Evolutionary conservation across 169 alveolate genomes (phyloP), one percentile per base, ranked within the genome.

Genomic region (Plasmodium knowlesi): DNA sequence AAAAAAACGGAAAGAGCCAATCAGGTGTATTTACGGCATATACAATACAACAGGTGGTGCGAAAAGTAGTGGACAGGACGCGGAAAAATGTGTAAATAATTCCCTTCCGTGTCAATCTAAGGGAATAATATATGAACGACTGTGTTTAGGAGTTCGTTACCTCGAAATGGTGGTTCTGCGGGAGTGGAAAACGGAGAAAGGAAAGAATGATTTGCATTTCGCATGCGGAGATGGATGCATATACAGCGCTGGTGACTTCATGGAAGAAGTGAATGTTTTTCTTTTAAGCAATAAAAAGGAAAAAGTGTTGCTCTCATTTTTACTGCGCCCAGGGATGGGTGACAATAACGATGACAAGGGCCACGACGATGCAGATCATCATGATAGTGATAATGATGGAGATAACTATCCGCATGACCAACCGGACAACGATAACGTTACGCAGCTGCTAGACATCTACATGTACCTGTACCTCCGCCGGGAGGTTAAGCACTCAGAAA

Each of bases 381-480:
- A 5, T 3, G 43, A 16, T 67, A 8, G 41, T 5, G 32, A 3
- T n/a, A 16, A 76, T 6, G 34, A 43, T n/a, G 22, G 43, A 37
- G 1, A 54, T 0, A 0, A 8, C 28, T 57, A 30, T 28, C 1
- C 12, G 6, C 34, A 10, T 46, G n/a, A 67, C 5, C 6, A 32
- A 32, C 1, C 1, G 39, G 39, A 32, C 39, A 3, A 32, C 39
- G 39, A 32, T 32, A 32, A 3, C 39, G 39, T 12, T 34, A 79
- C 54, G 22, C 72, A 79, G 0, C 32, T n/a, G 22, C 28, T 84
- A 25, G 93, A 84, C 28, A 28, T 84, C 14, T 84, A 84, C 43
- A 84, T 84, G 25, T 84, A 84, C 39, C 37, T 84, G 34, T 84
- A 72, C 61, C 79, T 84, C 73, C 76, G 93, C 50, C 30, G 76